phyloP scores from a whole-genome alignment of 2,329 filamentous ascomycete genomes.

The Lachnellula occidentalis region DNA sequence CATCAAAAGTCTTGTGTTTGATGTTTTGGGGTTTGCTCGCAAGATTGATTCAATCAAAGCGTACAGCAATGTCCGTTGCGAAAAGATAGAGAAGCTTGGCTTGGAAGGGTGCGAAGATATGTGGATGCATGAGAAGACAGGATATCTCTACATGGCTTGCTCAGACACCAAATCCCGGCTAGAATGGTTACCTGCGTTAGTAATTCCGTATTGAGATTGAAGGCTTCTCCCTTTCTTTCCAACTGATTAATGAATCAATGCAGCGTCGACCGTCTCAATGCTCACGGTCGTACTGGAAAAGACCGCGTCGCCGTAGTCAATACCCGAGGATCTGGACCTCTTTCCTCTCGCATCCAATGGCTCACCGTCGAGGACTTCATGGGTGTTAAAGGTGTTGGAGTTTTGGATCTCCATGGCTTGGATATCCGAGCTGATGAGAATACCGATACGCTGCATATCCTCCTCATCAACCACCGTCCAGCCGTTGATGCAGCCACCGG shows the following conservation, averaged over 20 bases:
- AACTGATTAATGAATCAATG: neutral
- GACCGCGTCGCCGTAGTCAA: slow-evolving; percentile 26
- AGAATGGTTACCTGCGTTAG: slow-evolving; percentile 27
- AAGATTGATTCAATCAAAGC: slow-evolving; percentile 28
- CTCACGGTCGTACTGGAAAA: slow-evolving; percentile 17
- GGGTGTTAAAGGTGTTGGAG: slow-evolving; percentile 24
- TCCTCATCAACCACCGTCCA: slow-evolving; percentile 33
- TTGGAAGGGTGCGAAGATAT: slow-evolving; percentile 29
- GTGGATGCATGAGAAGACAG: slow-evolving; percentile 27
- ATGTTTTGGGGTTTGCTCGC: slow-evolving; percentile 29
- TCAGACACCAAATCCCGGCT: slow-evolving; percentile 19
- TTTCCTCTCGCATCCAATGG: slow-evolving; percentile 22
- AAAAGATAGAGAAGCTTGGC: slow-evolving; percentile 21
- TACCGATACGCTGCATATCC: slow-evolving; percentile 24
- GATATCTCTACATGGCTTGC: slow-evolving; percentile 27
- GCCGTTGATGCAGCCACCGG: slow-evolving; percentile 30
- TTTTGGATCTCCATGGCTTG: slow-evolving; percentile 31
- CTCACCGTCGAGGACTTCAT: slow-evolving; percentile 20
- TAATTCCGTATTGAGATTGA: neutral
- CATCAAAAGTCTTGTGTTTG: slow-evolving; percentile 27
- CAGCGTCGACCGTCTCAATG: slow-evolving; percentile 23
- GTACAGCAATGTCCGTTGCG: slow-evolving; percentile 28
- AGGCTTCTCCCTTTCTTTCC: no score
- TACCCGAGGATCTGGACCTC: slow-evolving; percentile 18
- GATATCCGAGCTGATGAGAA: slow-evolving; percentile 27